Evolutionary conservation across 352 stramenopile species (phyloP), one percentile per base, ranked within the genome.

Genomic region (Thalassiosira hispida): DNA sequence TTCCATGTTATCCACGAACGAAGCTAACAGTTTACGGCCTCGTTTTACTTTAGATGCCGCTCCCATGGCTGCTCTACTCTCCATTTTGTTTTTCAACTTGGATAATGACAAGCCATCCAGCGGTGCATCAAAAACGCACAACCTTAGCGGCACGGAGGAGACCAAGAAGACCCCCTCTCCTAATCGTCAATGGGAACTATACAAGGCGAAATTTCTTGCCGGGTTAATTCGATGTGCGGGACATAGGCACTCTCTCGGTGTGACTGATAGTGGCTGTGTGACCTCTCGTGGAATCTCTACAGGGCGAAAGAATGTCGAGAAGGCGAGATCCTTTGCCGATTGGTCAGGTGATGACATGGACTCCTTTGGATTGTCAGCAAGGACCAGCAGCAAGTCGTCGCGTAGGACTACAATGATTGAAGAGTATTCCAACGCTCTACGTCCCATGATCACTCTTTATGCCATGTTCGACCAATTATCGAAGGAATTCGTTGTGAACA

Each of bases 391-490:
- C 33, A 70, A 49, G 42, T 49, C 22, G 35, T 29, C 53, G 11
- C 35, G 31, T 7, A 62, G 46, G 18, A 51, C n/a, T 20, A 49
- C 47, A 7, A 79, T 83, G n/a, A 79, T 94, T 35, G 69, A 88
- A 40, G 85, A 92, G 46, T 94, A 90, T 76, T 57, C 68, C n/a
- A 67, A 62, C 40, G 62, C 78, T 51, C 56, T 94, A n/a, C 73
- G 89, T 16, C 89, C 89, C 11, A 90, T 92, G 81, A 83, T 94
- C 55, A 85, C 74, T 22, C 72, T 89, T 0, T 94, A 90, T 76
- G 86, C 83, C 14, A 80, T 92, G 29, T 85, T 92, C 35, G 83
- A 92, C 68, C 73, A 87, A 35, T 56, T 94, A 11, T 94, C 89
- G 11, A 73, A 59, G 49, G 79, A 87, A 47, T 94, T 91, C 63